Evolutionary conservation across 768 basidiomycete genomes (phyloP), one percentile per base, ranked within the genome.

Genomic region (Lactarius pseudohatsudake): DNA sequence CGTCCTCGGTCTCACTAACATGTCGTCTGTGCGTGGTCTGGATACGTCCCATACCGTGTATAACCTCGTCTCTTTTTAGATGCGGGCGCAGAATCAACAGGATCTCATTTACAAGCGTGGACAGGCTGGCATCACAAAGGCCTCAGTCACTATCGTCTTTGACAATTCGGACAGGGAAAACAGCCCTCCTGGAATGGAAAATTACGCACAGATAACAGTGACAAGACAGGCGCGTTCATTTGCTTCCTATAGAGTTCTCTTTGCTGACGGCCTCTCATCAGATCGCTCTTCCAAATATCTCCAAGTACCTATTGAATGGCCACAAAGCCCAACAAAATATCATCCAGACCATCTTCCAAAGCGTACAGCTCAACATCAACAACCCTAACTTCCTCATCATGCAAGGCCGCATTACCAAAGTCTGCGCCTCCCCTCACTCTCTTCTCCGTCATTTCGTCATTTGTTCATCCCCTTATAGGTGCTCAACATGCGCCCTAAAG

Each of bases 71-170:
- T 11, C 57, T 28, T 70, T 28, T 28, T 13, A 95, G 94, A 94
- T 97, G 86, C 92, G 95, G 59, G 95, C 93, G 18, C 84, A 90
- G 70, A 98, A 98, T 78, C 91, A 97, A 74, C 91, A 94, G 76
- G 97, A 99, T 75, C 86, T 99, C 72, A 98, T 99, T 64, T 99
- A 99, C 84, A 99, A 99, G 77, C 91, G 97, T 43, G 97, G 97
- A 0, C 96, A 98, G 76, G 96, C 97, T 26, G 97, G 97, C 11
- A 83, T 98, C 66, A 94, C 93, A 13, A 96, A 96, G 80, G 97
- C 97, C 4, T 96, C 93, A 69, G 97, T 99, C 3, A 98, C 97
- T 36, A 94, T 98, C 73, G 96, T 99, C 2, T 99, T 99, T 73
- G 94, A 98, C 82, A 99, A 99, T 76, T 92, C 94, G 0, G 96